Evolutionary conservation across 768 basidiomycete species (phyloP).

Genomic region (Phylloporus rhodoxanthus): DNA sequence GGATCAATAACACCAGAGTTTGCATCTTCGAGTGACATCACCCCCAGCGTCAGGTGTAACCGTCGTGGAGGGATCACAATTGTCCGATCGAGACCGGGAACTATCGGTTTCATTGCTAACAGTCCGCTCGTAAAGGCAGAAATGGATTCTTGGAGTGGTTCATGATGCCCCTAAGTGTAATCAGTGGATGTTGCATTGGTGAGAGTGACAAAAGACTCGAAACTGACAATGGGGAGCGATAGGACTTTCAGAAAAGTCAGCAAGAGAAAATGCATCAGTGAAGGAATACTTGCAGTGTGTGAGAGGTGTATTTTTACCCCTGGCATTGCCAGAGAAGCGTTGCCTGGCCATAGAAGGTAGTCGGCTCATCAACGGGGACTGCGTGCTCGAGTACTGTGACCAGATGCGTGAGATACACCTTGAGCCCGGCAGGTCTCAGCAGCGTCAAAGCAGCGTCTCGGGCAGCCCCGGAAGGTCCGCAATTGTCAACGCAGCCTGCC

Average conservation of each 20-base stretch:
- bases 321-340: neutral
- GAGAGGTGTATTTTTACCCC: slow-evolving; percentile 8
- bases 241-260: slow-evolving; percentile 21
- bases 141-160: slow-evolving; percentile 32
- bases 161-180: slow-evolving; percentile 36
- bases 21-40: slow-evolving; percentile 51
- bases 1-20: neutral
- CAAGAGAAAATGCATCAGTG: neutral
- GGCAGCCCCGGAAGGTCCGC: too few species aligned
- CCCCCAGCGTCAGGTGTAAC: slow-evolving; percentile 72
- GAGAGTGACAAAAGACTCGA: slow-evolving; percentile 16
- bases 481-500: too few species aligned
- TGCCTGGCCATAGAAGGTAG: slow-evolving; percentile 11
- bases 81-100: slow-evolving; percentile 51
- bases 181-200: slow-evolving; percentile 8
- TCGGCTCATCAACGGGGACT: slow-evolving; percentile 1
- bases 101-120: slow-evolving; percentile 20
- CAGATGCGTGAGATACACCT: too few species aligned
- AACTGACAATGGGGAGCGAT: slow-evolving; percentile 29
- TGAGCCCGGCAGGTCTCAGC: too few species aligned
- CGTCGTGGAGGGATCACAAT: slow-evolving; percentile 52
- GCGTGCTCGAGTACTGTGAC: neutral
- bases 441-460: too few species aligned
- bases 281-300: slow-evolving; percentile 24
- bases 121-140: slow-evolving; percentile 32